Evolutionary conservation across 306 rosid genomes (phyloP), one percentile per base, ranked within the genome.

Genomic region (Quercus suber): DNA sequence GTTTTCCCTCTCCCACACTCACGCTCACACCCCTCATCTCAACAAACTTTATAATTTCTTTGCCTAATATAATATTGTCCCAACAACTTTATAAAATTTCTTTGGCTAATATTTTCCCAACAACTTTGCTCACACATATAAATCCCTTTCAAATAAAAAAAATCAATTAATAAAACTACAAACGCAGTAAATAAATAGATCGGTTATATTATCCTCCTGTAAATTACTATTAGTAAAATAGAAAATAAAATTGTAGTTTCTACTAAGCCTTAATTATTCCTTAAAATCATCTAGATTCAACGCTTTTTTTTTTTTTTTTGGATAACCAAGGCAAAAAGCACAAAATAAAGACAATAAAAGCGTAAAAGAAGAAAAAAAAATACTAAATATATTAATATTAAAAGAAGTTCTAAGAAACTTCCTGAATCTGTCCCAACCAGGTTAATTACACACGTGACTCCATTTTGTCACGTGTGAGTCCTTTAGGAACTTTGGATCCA

Each of bases 391-490:
- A 15, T 76, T 14, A 52, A 45, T 73, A 43, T 41, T 2, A 23
- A 73, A 51, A 73, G 76, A 69, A 65, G 61, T 60, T 72, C 86
- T 65, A 20, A 80, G 92, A 89, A 91, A 75, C 93, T 92, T 87
- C 97, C 84, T 71, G 82, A 76, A 82, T 64, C 70, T 84, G 87
- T 80, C 86, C 89, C 86, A 60, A 33, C 37, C 37, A 82, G 85
- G 87, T 82, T 89, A 43, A 69, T 19, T 76, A 80, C 82, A 67
- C 91, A 88, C 89, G 86, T 85, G 92, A 83, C 80, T 9, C 72
- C 27, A 13, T 75, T 81, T 30, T 14, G 59, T 6, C 88, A 84
- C 87, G 90, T 86, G 87, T 80, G 68, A 25, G 84, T 88, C 84
- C 89, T 87, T 77, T 31, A 17, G 19, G 86, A 88, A 80, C 80